A percentile compares a stretch with the other conserved stretches of the same genome.
These are phyloP conservation scores for Berkeleyomyces rouxiae DNA, from an alignment of 2,329 filamentous ascomycete species.

Conservation along the genomic window DNA sequence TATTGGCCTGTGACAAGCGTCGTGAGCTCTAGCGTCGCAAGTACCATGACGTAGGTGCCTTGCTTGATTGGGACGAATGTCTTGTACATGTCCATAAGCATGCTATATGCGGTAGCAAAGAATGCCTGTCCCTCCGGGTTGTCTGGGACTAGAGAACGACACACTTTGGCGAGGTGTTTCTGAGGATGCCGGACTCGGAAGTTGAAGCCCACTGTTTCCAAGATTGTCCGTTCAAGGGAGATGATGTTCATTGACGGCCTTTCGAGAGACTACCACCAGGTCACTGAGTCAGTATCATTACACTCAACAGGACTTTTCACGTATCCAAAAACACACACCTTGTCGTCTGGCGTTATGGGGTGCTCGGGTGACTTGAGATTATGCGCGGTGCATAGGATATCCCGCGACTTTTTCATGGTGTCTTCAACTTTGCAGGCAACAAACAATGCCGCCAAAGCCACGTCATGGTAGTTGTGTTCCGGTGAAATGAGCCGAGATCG, in stretches of 20 bases:
- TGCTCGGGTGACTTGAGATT: conserved; percentile 58
- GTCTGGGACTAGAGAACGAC: conserved; percentile 36
- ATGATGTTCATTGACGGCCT: conserved; percentile 64
- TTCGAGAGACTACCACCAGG: conserved; percentile 53
- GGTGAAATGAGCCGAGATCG: conserved; percentile 75
- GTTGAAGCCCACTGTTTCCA: conserved; percentile 86
- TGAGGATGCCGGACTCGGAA: conserved; percentile 82
- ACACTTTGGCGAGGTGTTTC: conserved; percentile 66
- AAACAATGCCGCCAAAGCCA: conserved; percentile 73
- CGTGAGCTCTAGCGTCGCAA: conserved; percentile 68
- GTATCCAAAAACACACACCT: conserved; percentile 31
- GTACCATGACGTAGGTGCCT: conserved; percentile 66
- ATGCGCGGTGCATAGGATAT: conserved; percentile 80
- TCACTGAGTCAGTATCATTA: background rate
- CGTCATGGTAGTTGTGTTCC: conserved; percentile 79
- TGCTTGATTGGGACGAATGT: conserved; percentile 89
- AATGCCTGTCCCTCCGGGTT: conserved; percentile 36
- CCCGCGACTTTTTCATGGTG: conserved; percentile 87
- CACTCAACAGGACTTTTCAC: background rate
- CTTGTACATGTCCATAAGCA: conserved; percentile 79
- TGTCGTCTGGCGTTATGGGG: conserved; percentile 65
- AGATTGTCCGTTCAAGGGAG: conserved; percentile 76
- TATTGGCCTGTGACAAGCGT: conserved; percentile 46
- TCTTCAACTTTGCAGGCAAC: conserved; percentile 96
- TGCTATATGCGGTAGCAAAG: conserved; percentile 55